phyloP scores from a whole-genome alignment of 2,329 filamentous ascomycete species.

The Lasiodiplodia gonubiensis region DNA sequence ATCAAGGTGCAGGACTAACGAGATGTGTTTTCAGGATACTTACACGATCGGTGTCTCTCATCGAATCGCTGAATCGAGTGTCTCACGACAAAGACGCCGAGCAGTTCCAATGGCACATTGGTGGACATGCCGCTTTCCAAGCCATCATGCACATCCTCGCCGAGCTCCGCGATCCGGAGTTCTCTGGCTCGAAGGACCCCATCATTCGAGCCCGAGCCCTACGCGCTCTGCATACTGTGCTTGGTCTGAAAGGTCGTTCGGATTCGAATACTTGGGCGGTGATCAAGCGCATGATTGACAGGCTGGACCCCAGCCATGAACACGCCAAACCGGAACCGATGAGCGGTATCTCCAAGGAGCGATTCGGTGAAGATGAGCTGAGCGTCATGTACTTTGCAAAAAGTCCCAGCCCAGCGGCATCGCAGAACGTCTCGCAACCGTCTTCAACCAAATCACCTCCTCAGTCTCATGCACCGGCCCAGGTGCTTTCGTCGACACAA shows the following conservation, averaged over 20 bases:
- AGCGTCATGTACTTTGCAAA: slow-evolving; percentile 23
- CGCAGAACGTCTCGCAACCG: not conserved
- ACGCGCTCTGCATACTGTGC: slow-evolving; percentile 43
- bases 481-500: not conserved
- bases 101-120: slow-evolving; percentile 48
- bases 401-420: slow-evolving; percentile 14
- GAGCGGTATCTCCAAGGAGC: slow-evolving; percentile 19
- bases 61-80: slow-evolving; percentile 45
- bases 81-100: slow-evolving; percentile 43
- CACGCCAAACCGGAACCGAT: slow-evolving; percentile 7
- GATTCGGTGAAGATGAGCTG: slow-evolving; percentile 19
- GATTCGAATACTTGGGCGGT: slow-evolving; percentile 45
- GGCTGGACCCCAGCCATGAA: slow-evolving; percentile 39
- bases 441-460: slow-evolving; percentile 9
- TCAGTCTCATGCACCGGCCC: not conserved
- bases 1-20: not conserved
- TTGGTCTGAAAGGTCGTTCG: slow-evolving; percentile 39
- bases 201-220: slow-evolving; percentile 32
- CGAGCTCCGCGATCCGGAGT: slow-evolving; percentile 46
- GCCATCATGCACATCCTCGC: slow-evolving; percentile 48
- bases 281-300: slow-evolving; percentile 47
- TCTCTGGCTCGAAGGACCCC: slow-evolving; percentile 40
- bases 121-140: slow-evolving; percentile 32
- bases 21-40: slow-evolving; percentile 39
- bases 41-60: slow-evolving; percentile 46